Percentiles rank a stretch among this genome's conserved stretches.
phyloP scores from a whole-genome alignment of 2,329 filamentous ascomycete genomes.

The Talaromyces funiculosus region DNA sequence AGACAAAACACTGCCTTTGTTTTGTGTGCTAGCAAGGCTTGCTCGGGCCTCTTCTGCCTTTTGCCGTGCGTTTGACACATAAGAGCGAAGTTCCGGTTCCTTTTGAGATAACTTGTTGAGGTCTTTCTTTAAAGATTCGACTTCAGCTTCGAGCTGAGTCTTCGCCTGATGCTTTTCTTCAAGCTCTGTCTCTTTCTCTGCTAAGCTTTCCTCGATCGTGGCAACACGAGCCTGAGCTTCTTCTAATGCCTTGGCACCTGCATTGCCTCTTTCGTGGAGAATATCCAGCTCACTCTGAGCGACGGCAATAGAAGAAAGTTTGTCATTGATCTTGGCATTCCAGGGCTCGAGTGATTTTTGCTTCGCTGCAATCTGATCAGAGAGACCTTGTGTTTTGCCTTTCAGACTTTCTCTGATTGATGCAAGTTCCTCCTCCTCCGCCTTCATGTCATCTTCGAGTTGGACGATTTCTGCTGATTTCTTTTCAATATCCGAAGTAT shows the following conservation, averaged over 20 bases:
- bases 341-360: constrained; percentile 94
- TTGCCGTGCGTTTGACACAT: constrained; percentile 82
- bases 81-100: constrained; percentile 75
- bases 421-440: constrained; percentile 75
- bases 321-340: constrained; percentile 95
- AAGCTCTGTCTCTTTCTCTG: constrained; percentile 66
- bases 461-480: constrained; percentile 67
- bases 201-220: constrained; percentile 64
- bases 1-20: constrained; percentile 83
- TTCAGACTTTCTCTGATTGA: constrained; percentile 82
- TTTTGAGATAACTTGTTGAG: constrained; percentile 65
- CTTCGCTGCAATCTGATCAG: constrained; percentile 83
- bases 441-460: constrained; percentile 69
- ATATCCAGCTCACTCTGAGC: constrained; percentile 93
- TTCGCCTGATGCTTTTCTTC: constrained; percentile 70
- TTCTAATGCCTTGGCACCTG: constrained; percentile 74
- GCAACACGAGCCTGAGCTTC: constrained; percentile 77
- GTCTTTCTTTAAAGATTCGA: constrained; percentile 64
- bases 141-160: constrained; percentile 66
- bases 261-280: constrained; percentile 79
- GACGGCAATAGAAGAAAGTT: constrained; percentile 87
- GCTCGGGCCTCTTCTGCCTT: constrained; percentile 95
- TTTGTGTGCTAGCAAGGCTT: constrained; percentile 83
- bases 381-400: constrained; percentile 91
- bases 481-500: constrained; percentile 69